A percentile compares a stretch with the other conserved stretches of the same genome.
phyloP scores from a whole-genome alignment of 2,329 filamentous ascomycete genomes.

The Colletotrichum endophyticum region DNA sequence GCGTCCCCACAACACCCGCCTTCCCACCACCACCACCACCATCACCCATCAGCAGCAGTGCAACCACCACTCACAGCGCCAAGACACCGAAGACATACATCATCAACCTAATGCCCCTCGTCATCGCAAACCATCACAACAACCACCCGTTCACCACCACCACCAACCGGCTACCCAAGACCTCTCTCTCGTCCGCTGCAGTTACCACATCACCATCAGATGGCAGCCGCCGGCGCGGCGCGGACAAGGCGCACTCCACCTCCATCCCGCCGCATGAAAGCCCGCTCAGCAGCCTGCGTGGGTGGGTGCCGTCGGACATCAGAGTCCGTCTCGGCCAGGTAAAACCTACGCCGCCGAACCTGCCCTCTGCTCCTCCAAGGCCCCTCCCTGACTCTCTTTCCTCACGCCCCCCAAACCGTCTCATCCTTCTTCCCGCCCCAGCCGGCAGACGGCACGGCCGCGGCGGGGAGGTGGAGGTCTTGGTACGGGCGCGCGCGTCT shows the following conservation, averaged over 20 bases:
- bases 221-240: neutral
- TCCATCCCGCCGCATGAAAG: neutral
- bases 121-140: neutral
- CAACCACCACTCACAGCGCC: neutral
- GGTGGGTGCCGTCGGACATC: neutral
- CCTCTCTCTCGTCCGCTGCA: neutral
- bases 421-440: neutral
- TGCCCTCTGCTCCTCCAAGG: neutral
- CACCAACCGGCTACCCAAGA: neutral
- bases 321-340: neutral
- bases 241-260: neutral
- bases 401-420: neutral
- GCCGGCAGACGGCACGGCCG: neutral
- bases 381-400: neutral
- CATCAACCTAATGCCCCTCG: neutral
- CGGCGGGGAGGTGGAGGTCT: neutral
- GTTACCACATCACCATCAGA: neutral
- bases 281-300: neutral
- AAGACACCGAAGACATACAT: neutral
- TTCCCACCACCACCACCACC: neutral
- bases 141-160: neutral
- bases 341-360: neutral
- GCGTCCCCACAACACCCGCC: neutral
- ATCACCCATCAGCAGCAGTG: fast-evolving
- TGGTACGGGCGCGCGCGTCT: neutral